Percentiles rank a stretch among this genome's conserved stretches.
These are phyloP conservation scores for Suillus spraguei DNA, from an alignment of 768 basidiomycete species.

Conservation along the genomic window DNA sequence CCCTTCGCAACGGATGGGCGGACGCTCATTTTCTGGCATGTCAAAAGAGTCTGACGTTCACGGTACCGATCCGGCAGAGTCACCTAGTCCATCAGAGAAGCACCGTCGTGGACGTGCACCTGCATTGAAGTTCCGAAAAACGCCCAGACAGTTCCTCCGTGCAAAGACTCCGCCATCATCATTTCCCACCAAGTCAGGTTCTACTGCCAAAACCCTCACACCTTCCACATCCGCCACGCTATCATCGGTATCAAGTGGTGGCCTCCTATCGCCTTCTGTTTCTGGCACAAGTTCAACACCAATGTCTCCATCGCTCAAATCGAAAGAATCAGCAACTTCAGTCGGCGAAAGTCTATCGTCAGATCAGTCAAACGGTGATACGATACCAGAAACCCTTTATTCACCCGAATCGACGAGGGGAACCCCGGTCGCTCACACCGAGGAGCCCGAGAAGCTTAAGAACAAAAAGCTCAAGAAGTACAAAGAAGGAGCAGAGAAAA, in stretches of 20 bases:
- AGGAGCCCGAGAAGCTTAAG: slow-evolving; percentile 62
- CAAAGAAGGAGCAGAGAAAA: slow-evolving; percentile 86
- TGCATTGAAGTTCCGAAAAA: slow-evolving; percentile 72
- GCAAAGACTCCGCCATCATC: slow-evolving; percentile 63
- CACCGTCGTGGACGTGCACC: slow-evolving; percentile 70
- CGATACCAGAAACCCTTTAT: slow-evolving; percentile 23
- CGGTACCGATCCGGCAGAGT: slow-evolving; percentile 40
- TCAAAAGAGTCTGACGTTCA: slow-evolving; percentile 56
- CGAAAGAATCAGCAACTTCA: slow-evolving; percentile 78
- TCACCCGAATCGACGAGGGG: slow-evolving; percentile 36
- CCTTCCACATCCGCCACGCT: slow-evolving; percentile 44
- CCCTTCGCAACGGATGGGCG: slow-evolving; percentile 48
- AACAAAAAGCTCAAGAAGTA: slow-evolving; percentile 82
- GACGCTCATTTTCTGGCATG: slow-evolving; percentile 57
- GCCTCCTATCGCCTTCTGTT: slow-evolving; percentile 65
- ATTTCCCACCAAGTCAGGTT: slow-evolving; percentile 34
- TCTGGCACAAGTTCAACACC: slow-evolving; percentile 48
- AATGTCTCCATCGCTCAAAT: slow-evolving; percentile 71
- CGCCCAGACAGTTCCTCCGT: slow-evolving; percentile 71
- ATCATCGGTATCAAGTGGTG: slow-evolving; percentile 45
- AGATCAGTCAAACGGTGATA: slow-evolving; percentile 66
- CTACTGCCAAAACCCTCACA: slow-evolving; percentile 39
- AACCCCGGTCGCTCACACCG: slow-evolving; percentile 29
- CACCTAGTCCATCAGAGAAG: slow-evolving; percentile 50
- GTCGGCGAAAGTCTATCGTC: slow-evolving; percentile 75